phyloP scores from a whole-genome alignment of 257 asterid genomes.

The Catharanthus roseus region DNA sequence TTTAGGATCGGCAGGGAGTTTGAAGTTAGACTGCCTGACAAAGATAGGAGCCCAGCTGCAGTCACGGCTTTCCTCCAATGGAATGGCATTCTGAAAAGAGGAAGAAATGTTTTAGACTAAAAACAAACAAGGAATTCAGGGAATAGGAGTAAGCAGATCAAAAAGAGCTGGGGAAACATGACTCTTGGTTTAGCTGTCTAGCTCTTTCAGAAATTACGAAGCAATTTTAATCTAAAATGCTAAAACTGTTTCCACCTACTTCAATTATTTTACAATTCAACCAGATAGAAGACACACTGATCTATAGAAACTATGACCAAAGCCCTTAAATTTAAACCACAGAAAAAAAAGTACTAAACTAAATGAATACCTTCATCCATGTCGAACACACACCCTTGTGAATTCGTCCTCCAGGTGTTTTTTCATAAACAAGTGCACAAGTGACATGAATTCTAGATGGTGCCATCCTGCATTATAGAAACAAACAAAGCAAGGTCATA shows the following conservation, averaged over 20 bases:
- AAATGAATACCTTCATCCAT: slow-evolving; percentile 84
- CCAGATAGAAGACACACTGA: not conserved
- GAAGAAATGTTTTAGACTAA: slow-evolving; percentile 2
- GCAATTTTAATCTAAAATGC: not conserved
- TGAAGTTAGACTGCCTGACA: slow-evolving; percentile 85
- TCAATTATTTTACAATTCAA: not conserved
- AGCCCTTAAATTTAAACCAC: not conserved
- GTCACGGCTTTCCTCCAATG: slow-evolving; percentile 61
- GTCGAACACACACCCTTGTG: slow-evolving; percentile 98
- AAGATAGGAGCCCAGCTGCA: slow-evolving; percentile 81
- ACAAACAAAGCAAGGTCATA: not conserved
- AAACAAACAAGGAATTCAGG: not conserved
- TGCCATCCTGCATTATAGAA: slow-evolving; percentile 51
- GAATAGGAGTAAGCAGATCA: not conserved
- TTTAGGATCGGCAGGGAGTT: slow-evolving; percentile 78
- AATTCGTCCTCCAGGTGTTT: slow-evolving; percentile 78
- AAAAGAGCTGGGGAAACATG: not conserved
- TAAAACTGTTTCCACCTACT: not conserved
- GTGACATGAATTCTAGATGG: slow-evolving; percentile 82
- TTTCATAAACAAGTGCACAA: slow-evolving; percentile 85
- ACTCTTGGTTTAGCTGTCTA: not conserved
- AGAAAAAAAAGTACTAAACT: not conserved
- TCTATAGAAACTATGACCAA: too few relatives aligned
- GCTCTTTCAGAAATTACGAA: not conserved
- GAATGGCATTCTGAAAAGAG: slow-evolving; percentile 62